Percentiles rank a stretch among this genome's conserved stretches.
These are phyloP conservation scores for Phytophthora niederhauseri DNA, from an alignment of 352 stramenopile genomes.

Conservation along the genomic window DNA sequence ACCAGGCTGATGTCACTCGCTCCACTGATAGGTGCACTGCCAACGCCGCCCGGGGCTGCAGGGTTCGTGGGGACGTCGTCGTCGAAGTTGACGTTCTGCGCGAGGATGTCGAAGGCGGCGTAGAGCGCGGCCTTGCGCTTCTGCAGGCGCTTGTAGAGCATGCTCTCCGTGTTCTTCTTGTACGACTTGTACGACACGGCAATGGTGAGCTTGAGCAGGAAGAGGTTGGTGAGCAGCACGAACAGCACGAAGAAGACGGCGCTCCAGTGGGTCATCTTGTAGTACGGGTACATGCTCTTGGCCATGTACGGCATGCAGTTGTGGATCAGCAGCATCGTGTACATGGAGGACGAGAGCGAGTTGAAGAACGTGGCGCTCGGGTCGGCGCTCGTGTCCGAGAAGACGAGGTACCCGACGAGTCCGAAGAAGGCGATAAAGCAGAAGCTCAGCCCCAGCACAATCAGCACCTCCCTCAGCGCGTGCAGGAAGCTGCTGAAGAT, in stretches of 20 bases:
- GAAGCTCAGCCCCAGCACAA: conserved; percentile 72
- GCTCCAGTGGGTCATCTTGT: conserved; percentile 78
- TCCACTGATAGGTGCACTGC: conserved; percentile 20
- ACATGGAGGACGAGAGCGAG: conserved; percentile 74
- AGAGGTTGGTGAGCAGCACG: conserved; percentile 80
- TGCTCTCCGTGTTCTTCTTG: conserved; percentile 86
- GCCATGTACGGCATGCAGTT: conserved; percentile 85
- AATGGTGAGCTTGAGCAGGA: conserved; percentile 86
- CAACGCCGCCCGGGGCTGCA: background rate
- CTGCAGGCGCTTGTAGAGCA: conserved; percentile 86
- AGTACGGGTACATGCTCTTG: conserved; percentile 87
- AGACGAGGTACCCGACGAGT: conserved; percentile 75
- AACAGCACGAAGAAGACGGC: conserved; percentile 83
- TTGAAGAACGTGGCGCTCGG: conserved; percentile 65
- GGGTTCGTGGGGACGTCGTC: conserved; percentile 20
- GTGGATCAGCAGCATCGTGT: conserved; percentile 84
- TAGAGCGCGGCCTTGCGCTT: conserved; percentile 83
- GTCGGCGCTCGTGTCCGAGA: conserved; percentile 70
- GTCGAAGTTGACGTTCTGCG: conserved; percentile 61
- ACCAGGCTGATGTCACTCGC: conserved; percentile 34
- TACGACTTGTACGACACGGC: conserved; percentile 86
- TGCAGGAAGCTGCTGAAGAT: conserved; percentile 86
- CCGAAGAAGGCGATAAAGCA: conserved; percentile 85
- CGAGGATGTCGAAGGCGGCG: conserved; percentile 80
- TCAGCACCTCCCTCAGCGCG: conserved; percentile 69